A percentile compares a stretch with the other conserved stretches of the same genome.
Conservation (phyloP, 768 basidiomycete genomes). For the Guyanaporus albipodus region DNA sequence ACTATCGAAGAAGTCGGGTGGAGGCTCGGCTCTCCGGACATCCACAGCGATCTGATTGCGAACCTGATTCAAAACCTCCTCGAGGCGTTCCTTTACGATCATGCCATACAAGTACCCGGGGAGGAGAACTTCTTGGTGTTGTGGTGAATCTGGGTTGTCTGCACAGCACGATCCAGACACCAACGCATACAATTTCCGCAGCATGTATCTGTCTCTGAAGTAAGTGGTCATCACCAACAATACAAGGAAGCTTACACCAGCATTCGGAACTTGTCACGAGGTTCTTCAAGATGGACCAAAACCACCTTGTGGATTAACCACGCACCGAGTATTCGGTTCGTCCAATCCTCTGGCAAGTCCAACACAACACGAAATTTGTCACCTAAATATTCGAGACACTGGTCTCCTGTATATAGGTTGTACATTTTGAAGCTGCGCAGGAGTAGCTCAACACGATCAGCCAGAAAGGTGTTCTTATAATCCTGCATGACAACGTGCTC, state of each 20-base stretch:
- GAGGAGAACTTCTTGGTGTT: slow-evolving; percentile 95
- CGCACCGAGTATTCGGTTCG: slow-evolving; percentile 72
- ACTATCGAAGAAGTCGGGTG: slow-evolving; percentile 90
- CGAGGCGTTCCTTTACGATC: slow-evolving; percentile 97
- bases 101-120: slow-evolving; percentile 91
- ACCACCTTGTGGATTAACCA: slow-evolving; percentile 84
- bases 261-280: slow-evolving; percentile 93
- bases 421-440: slow-evolving; percentile 95
- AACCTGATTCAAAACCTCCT: slow-evolving; percentile 78
- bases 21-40: slow-evolving; percentile 64
- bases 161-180: slow-evolving; percentile 87
- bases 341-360: slow-evolving; percentile 90
- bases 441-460: slow-evolving; percentile 92
- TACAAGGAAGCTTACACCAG: slow-evolving; percentile 55
- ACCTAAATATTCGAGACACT: slow-evolving; percentile 92
- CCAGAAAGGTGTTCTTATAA: slow-evolving; percentile 94
- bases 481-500: slow-evolving; percentile 96
- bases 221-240: slow-evolving; percentile 5
- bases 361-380: slow-evolving; percentile 95
- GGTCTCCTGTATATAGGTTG: slow-evolving; percentile 78
- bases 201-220: slow-evolving; percentile 75
- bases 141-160: slow-evolving; percentile 98
- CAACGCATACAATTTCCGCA: slow-evolving; percentile 88
- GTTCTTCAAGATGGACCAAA: slow-evolving; percentile 81
- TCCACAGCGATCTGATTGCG: slow-evolving; percentile 68